Evolutionary conservation across 805 yeast genomes (phyloP), one percentile per base, ranked within the genome.

Genomic region (Suhomyces sp.): DNA sequence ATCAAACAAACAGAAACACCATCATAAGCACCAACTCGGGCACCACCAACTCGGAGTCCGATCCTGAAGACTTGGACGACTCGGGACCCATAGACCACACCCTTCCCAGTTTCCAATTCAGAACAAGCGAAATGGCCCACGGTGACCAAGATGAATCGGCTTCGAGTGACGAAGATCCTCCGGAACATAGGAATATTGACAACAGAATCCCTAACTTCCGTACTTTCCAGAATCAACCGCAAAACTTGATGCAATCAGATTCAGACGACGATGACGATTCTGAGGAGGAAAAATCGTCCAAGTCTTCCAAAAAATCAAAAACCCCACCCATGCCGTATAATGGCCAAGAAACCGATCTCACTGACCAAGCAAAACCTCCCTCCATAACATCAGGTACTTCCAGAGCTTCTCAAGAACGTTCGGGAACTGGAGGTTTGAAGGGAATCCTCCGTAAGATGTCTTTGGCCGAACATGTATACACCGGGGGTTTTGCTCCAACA

Each of bases 381-480:
- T 31, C 33, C 11, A 21, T 22, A 10, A 26, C 43, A 4, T 16
- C 37, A 2, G 36, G 48, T 5, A 19, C 47, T 5, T 31, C 46
- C 13, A 19, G 28, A 6, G 35, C 28, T n/a, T 17, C 20, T 10
- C 35, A 26, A 15, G 42, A 38, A 13, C 39, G 33, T 21, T 31
- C 31, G 18, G 46, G 44, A 6, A 16, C 19, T 13, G 32, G 32
- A 13, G 51, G 54, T 5, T 35, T 53, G 11, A 60, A 45, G 41
- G 56, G 55, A n/a, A 54, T 68, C 14, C 47, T 68, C 25, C 54
- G 70, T 8, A 61, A 51, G 34, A 58, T 65, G 52, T 55, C 71
- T 2, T 45, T 64, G 25, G 57, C 55, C 2, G 69, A 65, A 32
- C 54, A 48, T 15, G 58, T 54, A 3, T 54, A 50, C 38, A 46